Evolutionary conservation across 108 stramenopile species (phyloP), one percentile per base, ranked within the genome.

Genomic region (Nitzschia inconspicua): DNA sequence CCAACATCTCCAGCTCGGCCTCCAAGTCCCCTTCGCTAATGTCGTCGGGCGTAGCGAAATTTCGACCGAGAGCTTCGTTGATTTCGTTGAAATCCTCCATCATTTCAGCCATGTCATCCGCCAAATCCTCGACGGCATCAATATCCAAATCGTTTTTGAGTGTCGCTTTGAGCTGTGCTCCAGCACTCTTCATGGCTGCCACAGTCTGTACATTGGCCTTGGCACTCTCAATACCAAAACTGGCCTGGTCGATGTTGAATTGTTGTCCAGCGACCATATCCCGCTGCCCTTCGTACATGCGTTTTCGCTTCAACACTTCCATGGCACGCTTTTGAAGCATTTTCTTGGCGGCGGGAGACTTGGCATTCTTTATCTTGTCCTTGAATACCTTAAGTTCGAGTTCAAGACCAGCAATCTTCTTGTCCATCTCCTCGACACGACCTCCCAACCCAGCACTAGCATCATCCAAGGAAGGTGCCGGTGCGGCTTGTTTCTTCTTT

Each of bases 231-330:
- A 98, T 88, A 16, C 90, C 87, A 70, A 98, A 98, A 31, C 70
- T 51, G 1, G 96, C 93, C 72, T 97, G 96, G 60, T 98, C 98
- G 39, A 98, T 86, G 76, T 97, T 99, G 75, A 97, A 97, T 79
- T 89, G 83, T 63, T 99, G 98, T 10, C 80, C 91, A 10, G 87
- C 85, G 40, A 96, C 65, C 68, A 90, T 91, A 63, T 98, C 98
- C 29, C 98, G 79, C 74, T 98, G 96, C 51, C 84, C 67, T 70
- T 98, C 96, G 73, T 97, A 98, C 96, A 97, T 97, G 42, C 86
- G 78, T 69, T 98, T 98, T 16, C 96, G 85, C 68, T 96, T 96
- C 35, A 98, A 67, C 9, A 92, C 78, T 39, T 89, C 94, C 88
- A 97, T 79, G 53, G 94, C 96, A 24, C 96, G 87, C 56, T 93